Evolutionary conservation across 1,284 basidiomycete genomes (phyloP).

Genomic region (Kwoniella shivajii): DNA sequence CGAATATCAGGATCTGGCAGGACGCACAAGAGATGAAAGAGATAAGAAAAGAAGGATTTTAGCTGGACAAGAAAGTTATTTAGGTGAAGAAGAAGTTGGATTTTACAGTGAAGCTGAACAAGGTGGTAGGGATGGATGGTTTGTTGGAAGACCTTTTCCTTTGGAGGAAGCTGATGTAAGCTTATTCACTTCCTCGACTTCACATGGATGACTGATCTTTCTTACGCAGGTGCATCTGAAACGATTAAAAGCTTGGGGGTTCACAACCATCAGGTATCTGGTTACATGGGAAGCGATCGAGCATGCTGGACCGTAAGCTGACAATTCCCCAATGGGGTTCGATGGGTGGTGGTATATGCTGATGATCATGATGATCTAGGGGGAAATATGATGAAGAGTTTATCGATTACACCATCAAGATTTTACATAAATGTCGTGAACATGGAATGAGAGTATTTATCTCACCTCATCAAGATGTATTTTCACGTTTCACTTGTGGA

Average conservation of each 20-base stretch:
- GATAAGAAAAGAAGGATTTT: constrained; percentile 17
- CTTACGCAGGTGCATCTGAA: constrained; percentile 73
- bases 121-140: constrained; percentile 44
- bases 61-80: constrained; percentile 24
- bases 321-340: not conserved
- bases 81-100: constrained; percentile 57
- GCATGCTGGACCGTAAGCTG: constrained; percentile 84
- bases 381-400: constrained; percentile 87
- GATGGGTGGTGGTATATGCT: not conserved
- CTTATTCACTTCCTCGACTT: not conserved
- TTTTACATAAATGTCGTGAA: constrained; percentile 84
- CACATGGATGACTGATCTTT: not conserved
- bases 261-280: constrained; percentile 84
- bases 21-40: constrained; percentile 14
- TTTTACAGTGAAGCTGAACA: constrained; percentile 37
- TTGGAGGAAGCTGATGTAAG: constrained; percentile 37
- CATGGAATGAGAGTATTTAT: constrained; percentile 77
- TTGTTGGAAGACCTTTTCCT: constrained; percentile 32
- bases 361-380: constrained; percentile 53
- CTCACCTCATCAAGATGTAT: constrained; percentile 43
- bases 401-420: constrained; percentile 86
- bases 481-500: constrained; percentile 36
- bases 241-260: constrained; percentile 86
- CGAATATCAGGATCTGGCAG: constrained; percentile 60
- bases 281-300: constrained; percentile 94